These are phyloP conservation scores for Toxicodendron radicans DNA, from an alignment of 345 rosid genomes.

Conservation along the genomic window DNA sequence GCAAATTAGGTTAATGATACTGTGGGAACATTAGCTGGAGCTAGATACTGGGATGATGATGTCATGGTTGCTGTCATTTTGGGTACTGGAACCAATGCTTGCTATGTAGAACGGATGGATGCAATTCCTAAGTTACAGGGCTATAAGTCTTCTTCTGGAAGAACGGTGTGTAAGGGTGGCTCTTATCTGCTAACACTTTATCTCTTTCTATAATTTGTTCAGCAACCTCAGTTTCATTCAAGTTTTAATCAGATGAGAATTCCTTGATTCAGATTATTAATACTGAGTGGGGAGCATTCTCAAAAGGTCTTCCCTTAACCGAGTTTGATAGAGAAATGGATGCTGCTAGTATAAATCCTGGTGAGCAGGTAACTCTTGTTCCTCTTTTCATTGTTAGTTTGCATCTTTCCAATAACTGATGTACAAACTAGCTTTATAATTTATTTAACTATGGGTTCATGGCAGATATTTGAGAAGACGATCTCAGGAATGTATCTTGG, in stretches of 20 bases:
- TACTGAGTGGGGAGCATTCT: conserved; percentile 91
- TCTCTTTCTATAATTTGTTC: neutral
- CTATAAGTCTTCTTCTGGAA: conserved; percentile 39
- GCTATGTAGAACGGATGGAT: conserved; percentile 71
- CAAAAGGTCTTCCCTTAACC: conserved; percentile 68
- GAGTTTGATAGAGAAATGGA: conserved; percentile 75
- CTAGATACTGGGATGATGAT: conserved; percentile 80
- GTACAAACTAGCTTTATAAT: neutral
- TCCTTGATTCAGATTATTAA: conserved; percentile 56
- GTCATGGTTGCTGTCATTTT: conserved; percentile 86
- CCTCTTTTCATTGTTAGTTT: neutral
- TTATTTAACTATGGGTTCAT: neutral
- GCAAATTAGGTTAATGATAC: conserved; percentile 68
- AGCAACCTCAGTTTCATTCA: neutral
- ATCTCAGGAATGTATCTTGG: conserved; percentile 97
- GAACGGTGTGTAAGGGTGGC: conserved; percentile 40
- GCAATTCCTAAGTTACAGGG: conserved; percentile 63
- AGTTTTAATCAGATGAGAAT: conserved; percentile 20
- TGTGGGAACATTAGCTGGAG: conserved; percentile 83
- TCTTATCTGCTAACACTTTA: neutral
- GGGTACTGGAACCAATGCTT: conserved; percentile 93
- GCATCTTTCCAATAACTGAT: neutral
- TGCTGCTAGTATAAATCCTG: conserved; percentile 66
- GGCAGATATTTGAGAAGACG: conserved; percentile 84
- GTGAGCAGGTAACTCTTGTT: conserved; percentile 69